Conservation (phyloP, 257 asterid genomes). For the Ilex asprella region DNA sequence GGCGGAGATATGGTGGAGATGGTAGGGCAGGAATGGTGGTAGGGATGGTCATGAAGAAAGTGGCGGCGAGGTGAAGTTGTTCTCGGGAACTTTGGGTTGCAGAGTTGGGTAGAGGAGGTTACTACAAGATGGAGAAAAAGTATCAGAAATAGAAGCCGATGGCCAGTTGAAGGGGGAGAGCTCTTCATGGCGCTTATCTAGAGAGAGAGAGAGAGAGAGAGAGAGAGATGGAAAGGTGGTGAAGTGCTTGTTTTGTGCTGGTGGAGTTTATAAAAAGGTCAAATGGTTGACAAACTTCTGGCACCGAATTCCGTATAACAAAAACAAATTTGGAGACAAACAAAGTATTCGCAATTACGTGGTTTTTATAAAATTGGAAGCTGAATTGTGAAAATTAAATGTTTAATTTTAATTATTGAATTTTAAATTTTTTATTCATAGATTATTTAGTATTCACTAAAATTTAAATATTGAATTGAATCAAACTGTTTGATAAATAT, state of each 20-base stretch:
- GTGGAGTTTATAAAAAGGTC: no score
- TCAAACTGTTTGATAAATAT: no score
- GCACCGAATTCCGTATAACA: no score
- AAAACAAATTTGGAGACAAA: no score
- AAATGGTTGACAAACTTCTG: no score
- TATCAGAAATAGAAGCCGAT: conserved; percentile 1
- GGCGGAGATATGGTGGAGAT: conserved; percentile 25
- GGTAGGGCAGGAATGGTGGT: conserved; percentile 26
- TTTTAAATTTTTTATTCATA: no score
- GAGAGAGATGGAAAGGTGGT: conserved; percentile 8
- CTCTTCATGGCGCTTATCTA: conserved; percentile 21
- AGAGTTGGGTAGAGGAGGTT: conserved; percentile 1
- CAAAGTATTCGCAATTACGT: no score
- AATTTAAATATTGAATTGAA: no score
- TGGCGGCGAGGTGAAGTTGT: background rate
- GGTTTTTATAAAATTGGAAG: no score
- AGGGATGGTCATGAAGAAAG: background rate
- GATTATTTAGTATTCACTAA: no score
- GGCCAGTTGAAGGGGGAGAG: conserved; percentile 12
- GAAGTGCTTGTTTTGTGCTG: background rate
- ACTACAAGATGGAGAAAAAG: conserved; percentile 15
- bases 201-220: conserved; percentile 5
- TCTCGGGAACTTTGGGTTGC: background rate
- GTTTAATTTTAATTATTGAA: no score
- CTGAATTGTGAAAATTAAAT: no score